phyloP scores from a whole-genome alignment of 2,329 filamentous ascomycete genomes.

The Hortaea werneckii region DNA sequence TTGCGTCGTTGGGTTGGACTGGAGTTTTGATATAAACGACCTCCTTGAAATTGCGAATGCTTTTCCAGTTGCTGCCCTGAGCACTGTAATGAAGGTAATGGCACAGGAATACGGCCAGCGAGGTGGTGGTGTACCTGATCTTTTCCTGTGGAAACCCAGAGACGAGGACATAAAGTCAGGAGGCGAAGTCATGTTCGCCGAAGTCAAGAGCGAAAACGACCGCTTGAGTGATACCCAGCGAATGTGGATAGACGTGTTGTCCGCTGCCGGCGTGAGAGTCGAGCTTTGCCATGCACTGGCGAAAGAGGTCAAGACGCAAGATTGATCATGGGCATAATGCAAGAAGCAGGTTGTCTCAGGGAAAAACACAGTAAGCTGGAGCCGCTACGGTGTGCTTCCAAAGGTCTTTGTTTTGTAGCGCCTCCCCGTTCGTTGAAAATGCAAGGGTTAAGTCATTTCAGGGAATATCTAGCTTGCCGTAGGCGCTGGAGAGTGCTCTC shows the following conservation, averaged over 20 bases:
- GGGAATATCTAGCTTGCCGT: too few relatives aligned
- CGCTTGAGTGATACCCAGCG: slow-evolving; percentile 90
- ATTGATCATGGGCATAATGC: background rate
- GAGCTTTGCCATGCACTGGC: slow-evolving; percentile 64
- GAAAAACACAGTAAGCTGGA: too few relatives aligned
- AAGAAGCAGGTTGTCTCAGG: too few relatives aligned
- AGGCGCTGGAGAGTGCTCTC: too few relatives aligned
- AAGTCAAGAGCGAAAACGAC: slow-evolving; percentile 61
- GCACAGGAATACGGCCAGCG: slow-evolving; percentile 87
- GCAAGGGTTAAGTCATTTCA: too few relatives aligned
- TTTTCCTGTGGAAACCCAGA: slow-evolving; percentile 68
- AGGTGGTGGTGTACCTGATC: slow-evolving; percentile 80
- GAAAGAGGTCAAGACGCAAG: slow-evolving; percentile 36
- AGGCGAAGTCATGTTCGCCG: slow-evolving; percentile 31
- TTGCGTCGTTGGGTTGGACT: slow-evolving; percentile 84
- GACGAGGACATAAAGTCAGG: slow-evolving; percentile 12
- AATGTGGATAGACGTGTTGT: slow-evolving; percentile 91
- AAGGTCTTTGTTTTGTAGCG: too few relatives aligned
- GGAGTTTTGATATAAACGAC: slow-evolving; percentile 74
- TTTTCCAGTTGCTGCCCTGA: slow-evolving; percentile 71
- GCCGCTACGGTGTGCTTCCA: too few relatives aligned
- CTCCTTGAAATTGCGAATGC: slow-evolving; percentile 67
- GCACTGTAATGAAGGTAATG: slow-evolving; percentile 82
- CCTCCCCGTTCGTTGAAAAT: too few relatives aligned
- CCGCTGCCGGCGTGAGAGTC: slow-evolving; percentile 72